Conservation (phyloP, 495 filamentous ascomycete species). For the Schizothecium vesticola region DNA sequence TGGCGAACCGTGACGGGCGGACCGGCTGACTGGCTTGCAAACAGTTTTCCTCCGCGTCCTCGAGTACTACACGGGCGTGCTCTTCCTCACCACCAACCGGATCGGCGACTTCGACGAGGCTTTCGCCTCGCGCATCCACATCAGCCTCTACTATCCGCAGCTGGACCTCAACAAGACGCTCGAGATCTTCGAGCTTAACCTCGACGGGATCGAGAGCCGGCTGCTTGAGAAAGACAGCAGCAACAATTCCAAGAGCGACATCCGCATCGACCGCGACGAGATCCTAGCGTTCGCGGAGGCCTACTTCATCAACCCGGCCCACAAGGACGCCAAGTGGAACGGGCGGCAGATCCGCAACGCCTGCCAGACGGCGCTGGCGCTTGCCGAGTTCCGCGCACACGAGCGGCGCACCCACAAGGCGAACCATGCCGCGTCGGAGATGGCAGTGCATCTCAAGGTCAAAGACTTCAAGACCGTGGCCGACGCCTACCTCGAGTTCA, state of each 20-base stretch:
- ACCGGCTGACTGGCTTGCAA: conserved; percentile 44
- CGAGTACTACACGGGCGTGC: conserved; percentile 44
- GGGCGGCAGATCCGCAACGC: conserved; percentile 4
- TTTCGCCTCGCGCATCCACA: conserved; percentile 45
- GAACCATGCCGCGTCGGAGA: no score
- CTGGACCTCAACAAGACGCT: not conserved
- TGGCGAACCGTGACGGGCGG: conserved; percentile 38
- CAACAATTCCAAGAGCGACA: no score
- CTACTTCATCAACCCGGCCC: not conserved
- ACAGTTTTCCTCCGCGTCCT: conserved; percentile 44
- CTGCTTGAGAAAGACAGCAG: not conserved
- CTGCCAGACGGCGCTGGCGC: not conserved
- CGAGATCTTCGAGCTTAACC: conserved; percentile 15
- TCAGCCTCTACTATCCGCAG: conserved; percentile 40
- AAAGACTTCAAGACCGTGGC: not conserved
- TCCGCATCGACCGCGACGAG: no score
- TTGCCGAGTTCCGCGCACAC: conserved; percentile 4
- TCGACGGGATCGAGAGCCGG: conserved; percentile 1
- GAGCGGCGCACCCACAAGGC: not conserved
- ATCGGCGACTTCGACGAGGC: conserved; percentile 39
- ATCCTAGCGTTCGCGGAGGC: not conserved
- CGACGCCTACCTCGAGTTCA: conserved; percentile 1
- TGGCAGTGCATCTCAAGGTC: not conserved
- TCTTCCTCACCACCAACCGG: conserved; percentile 46
- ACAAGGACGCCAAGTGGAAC: conserved; percentile 1